Evolutionary conservation across 1,284 basidiomycete genomes (phyloP).

Genomic region (Wolfiporia cocos): DNA sequence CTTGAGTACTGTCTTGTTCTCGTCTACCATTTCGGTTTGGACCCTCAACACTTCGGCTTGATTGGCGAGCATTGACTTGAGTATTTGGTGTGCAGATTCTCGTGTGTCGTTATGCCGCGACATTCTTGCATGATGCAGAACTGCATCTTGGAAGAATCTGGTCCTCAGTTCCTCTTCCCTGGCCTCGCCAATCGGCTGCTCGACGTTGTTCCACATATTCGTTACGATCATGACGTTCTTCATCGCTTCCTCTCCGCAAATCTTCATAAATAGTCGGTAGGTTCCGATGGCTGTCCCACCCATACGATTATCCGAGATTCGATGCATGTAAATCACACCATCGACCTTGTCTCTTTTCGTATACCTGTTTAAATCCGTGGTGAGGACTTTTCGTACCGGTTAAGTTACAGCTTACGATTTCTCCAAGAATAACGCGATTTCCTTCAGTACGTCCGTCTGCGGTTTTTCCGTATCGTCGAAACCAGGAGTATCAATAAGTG

Average conservation of each 20-base stretch:
- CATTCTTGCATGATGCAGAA: conserved; percentile 16
- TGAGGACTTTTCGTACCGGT: not conserved
- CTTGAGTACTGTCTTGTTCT: conserved; percentile 5
- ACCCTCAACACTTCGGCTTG: conserved; percentile 8
- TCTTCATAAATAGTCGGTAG: conserved; percentile 42
- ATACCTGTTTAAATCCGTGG: conserved; percentile 24
- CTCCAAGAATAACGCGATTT: conserved; percentile 4
- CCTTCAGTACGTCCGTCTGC: conserved; percentile 32
- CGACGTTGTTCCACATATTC: conserved; percentile 21
- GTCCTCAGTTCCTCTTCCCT: conserved; percentile 6
- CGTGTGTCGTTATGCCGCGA: conserved; percentile 13
- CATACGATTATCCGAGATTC: conserved; percentile 47
- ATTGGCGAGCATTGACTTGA: conserved; percentile 8
- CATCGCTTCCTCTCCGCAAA: conserved; percentile 44
- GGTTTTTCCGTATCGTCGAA: conserved; percentile 33
- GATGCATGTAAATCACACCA: conserved; percentile 50
- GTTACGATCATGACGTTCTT: conserved; percentile 22
- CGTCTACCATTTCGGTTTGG: conserved; percentile 13
- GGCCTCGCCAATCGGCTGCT: conserved; percentile 6
- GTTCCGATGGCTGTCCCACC: conserved; percentile 44
- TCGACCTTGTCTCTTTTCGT: conserved; percentile 34
- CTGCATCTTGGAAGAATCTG: conserved; percentile 19
- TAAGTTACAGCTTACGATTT: not conserved
- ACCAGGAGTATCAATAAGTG: conserved; percentile 31
- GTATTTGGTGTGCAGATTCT: conserved; percentile 8